These are phyloP conservation scores for Coemansia aciculifera DNA, from an alignment of 192 early-diverging fungal species.

Conservation along the genomic window DNA sequence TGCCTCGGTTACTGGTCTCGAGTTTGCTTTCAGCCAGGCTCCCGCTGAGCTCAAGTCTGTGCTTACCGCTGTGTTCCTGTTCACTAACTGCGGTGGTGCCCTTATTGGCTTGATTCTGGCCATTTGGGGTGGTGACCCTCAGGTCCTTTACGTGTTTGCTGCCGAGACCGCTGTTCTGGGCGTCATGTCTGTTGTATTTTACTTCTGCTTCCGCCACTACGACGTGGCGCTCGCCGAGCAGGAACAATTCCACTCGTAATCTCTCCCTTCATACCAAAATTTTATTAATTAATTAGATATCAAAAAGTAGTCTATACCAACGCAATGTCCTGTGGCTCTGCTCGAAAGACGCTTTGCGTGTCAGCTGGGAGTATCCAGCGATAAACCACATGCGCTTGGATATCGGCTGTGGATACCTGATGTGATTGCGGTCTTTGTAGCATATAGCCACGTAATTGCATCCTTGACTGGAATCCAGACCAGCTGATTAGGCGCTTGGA, in stretches of 20 bases:
- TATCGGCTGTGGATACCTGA: not conserved
- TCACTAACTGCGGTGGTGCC: slow-evolving; percentile 59
- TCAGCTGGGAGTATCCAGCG: not conserved
- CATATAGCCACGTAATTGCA: not conserved
- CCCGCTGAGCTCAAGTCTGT: slow-evolving; percentile 65
- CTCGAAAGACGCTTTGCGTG: not conserved
- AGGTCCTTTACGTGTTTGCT: slow-evolving; percentile 61
- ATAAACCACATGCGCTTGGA: not conserved
- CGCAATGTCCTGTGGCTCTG: no score
- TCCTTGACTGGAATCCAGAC: not conserved
- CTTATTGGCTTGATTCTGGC: slow-evolving; percentile 50
- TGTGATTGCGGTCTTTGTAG: not conserved
- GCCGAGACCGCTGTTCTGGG: slow-evolving; percentile 43
- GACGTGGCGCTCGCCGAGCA: slow-evolving; percentile 34
- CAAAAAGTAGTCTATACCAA: not conserved
- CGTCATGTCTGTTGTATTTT: slow-evolving; percentile 48
- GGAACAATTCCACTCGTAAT: slow-evolving; percentile 18
- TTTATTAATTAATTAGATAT: not conserved
- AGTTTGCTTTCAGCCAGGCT: slow-evolving; percentile 68
- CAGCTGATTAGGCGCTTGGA: not conserved
- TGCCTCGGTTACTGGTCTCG: slow-evolving; percentile 68
- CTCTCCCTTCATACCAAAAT: not conserved
- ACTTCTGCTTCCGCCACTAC: slow-evolving; percentile 53
- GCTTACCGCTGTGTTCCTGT: slow-evolving; percentile 68
- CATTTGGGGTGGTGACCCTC: slow-evolving; percentile 56